Conservation (phyloP, 305 asterid species). For the Ilex paraguariensis region DNA sequence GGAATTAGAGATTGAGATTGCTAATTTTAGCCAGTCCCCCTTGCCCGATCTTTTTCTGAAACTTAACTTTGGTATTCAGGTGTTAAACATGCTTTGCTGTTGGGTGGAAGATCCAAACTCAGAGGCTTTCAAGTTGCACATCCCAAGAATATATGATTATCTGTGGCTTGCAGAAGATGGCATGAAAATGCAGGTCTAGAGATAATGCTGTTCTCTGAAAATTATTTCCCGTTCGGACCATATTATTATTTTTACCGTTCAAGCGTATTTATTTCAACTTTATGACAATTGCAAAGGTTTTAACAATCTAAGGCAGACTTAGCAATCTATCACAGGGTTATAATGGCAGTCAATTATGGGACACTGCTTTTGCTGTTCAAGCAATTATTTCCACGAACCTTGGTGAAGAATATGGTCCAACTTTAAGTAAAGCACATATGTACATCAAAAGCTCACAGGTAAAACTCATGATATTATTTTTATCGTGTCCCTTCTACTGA, state of each 20-base stretch:
- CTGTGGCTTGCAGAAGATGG: constrained; percentile 99
- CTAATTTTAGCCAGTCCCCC: neutral
- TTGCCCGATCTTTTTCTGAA: neutral
- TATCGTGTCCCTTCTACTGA: neutral
- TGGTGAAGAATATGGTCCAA: constrained; percentile 60
- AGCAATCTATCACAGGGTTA: constrained; percentile 59
- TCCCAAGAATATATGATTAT: constrained; percentile 82
- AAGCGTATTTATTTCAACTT: constrained; percentile 8
- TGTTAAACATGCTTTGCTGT: constrained; percentile 93
- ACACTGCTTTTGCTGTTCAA: constrained; percentile 73
- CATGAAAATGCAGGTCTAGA: constrained; percentile 97
- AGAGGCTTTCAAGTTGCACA: constrained; percentile 85
- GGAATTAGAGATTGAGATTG: neutral
- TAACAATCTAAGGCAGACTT: constrained; percentile 11
- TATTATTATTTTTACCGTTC: constrained; percentile 5
- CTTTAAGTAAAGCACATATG: constrained; percentile 62
- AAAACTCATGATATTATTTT: neutral
- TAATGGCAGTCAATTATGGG: constrained; percentile 97
- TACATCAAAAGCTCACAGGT: constrained; percentile 80
- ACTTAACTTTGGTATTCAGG: constrained; percentile 28
- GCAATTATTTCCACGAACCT: constrained; percentile 69
- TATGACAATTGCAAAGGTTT: neutral
- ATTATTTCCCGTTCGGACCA: too few species aligned
- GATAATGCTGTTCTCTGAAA: constrained; percentile 5
- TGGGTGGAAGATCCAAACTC: constrained; percentile 98